Evolutionary conservation across 202 grass and related monocot genomes (phyloP).

Genomic region (Dendrocalamus latiflorus): DNA sequence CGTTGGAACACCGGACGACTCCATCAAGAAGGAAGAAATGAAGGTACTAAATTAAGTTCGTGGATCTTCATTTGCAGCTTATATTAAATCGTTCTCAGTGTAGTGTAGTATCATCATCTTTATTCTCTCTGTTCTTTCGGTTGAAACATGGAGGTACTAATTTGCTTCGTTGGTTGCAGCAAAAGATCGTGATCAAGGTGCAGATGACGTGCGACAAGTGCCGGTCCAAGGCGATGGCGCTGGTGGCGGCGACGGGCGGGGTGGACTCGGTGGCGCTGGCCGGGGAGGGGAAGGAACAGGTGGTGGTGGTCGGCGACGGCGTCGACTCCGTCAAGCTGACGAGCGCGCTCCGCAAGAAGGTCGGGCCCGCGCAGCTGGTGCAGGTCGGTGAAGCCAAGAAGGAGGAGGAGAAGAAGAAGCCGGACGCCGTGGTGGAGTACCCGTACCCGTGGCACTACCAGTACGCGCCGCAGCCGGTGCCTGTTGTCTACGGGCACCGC

Average conservation of each 20-base stretch:
- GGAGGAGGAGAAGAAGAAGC: no score
- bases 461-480: background rate
- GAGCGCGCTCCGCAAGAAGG: no score
- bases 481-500: background rate
- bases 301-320: no score
- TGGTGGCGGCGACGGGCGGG: conserved; percentile 33
- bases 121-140: background rate
- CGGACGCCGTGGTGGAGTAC: background rate
- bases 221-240: conserved; percentile 33
- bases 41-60: background rate
- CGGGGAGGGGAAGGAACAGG: no score
- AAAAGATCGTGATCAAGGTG: no score
- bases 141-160: background rate
- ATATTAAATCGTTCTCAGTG: background rate
- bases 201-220: no score
- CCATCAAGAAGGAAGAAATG: background rate
- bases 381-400: no score
- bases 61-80: background rate
- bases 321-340: no score
- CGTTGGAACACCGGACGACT: background rate
- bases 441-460: background rate
- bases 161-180: background rate
- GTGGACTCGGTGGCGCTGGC: no score
- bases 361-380: no score
- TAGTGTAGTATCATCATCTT: background rate